Evolutionary conservation across 2,329 filamentous ascomycete genomes (phyloP).

Genomic region (Ascocoryne sarcoides): DNA sequence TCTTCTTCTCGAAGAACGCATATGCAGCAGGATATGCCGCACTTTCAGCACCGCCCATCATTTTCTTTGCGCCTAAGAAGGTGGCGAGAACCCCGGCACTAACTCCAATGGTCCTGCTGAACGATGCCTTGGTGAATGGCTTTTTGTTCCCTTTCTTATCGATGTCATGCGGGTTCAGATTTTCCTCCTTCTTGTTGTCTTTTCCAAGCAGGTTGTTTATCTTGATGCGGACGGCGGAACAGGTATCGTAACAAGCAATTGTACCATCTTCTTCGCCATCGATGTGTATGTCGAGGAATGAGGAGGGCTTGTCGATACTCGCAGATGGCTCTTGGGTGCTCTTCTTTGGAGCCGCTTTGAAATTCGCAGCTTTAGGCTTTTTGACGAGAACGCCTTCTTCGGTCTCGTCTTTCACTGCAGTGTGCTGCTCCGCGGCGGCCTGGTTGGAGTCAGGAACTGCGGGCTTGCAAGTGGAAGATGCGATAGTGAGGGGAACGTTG

Average conservation of each 20-base stretch:
- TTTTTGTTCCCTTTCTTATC: slow-evolving; percentile 11
- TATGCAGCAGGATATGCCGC: slow-evolving; percentile 11
- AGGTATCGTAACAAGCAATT: slow-evolving; percentile 12
- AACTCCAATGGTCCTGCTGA: slow-evolving; percentile 5
- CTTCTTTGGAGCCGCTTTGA: too few species aligned
- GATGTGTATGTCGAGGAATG: slow-evolving; percentile 10
- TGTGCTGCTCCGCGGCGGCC: too few species aligned
- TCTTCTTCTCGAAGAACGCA: slow-evolving; percentile 15
- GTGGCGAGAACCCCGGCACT: background rate
- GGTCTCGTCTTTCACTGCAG: too few species aligned
- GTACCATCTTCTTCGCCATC: background rate
- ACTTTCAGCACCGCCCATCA: slow-evolving; percentile 14
- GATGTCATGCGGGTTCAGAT: slow-evolving; percentile 8
- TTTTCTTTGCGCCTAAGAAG: slow-evolving; percentile 11
- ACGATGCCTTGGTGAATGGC: slow-evolving; percentile 10
- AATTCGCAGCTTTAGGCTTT: too few species aligned
- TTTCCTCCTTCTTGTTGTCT: slow-evolving; percentile 10
- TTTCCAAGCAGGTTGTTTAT: slow-evolving; percentile 12
- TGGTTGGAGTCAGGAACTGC: too few species aligned
- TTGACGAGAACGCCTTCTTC: too few species aligned
- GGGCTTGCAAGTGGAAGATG: too few species aligned
- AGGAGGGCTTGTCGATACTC: too few species aligned
- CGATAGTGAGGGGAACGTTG: too few species aligned
- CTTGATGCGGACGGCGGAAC: slow-evolving; percentile 9
- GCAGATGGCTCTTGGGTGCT: too few species aligned